Base-by-base conservation (phyloP, 192 early-diverging fungal species). In the Coemansia sp. region DNA sequence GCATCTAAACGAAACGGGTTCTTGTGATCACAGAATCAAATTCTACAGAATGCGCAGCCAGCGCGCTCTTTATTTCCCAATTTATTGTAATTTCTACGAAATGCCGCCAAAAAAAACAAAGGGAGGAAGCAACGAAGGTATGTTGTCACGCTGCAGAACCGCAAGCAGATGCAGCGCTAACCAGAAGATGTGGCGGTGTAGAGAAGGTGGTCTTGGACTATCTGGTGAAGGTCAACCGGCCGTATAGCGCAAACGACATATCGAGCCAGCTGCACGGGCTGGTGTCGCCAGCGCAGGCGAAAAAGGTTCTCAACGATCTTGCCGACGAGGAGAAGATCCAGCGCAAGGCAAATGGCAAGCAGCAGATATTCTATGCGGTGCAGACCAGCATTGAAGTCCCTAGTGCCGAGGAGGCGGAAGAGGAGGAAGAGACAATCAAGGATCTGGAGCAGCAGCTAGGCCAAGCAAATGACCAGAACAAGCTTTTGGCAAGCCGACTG, bases 231-330 rank as follows among this genome's bases (percentile, higher is more conserved):
- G 48, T 41, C 18, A 75, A 75, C 50, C 72, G 72, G 12, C 72
- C 72, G 12, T 75, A 75, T 54, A 75, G 72, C 57, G 72, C 65
- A 41, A 68, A 74, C 52, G 72, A 74, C 54, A 74, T 74, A 39
- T 74, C 72, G 20, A 75, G 72, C 38, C 72, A 75, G 72, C 66
- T 75, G 10, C 72, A 75, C 33, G 66, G 66, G n/a, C 66, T 57
- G 16, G 72, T 75, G 30, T 69, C 72, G 11, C 58, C 62, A 1
- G 58, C 57, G 1, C 60, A 61, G 26, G 72, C 72, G 0, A 75
- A 75, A 43, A 75, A 75, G 56, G 33, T 75, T 0, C 72, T 75
- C 37, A 75, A 68, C 42, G 66, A 68, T 31, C 58, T 75, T 19
- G 72, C 72, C 5, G 66, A 75, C 30, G 62, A 75, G 0, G 61